Percentiles rank a stretch among this genome's conserved stretches.
These are phyloP conservation scores for Sequoiadendron giganteum DNA, from an alignment of 75 land plant genomes.

Conservation along the genomic window DNA sequence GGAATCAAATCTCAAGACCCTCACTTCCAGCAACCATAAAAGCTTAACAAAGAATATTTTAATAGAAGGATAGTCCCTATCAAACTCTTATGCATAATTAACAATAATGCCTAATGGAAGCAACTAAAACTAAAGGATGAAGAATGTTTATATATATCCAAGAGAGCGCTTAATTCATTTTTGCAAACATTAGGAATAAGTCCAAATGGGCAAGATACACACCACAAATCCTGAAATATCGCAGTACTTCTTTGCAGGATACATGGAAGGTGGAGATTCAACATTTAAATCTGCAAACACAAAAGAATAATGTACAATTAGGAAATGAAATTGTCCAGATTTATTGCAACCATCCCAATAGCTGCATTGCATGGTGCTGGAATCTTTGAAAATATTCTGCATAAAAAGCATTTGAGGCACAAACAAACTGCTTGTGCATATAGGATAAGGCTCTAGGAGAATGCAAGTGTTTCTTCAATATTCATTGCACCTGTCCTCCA, in stretches of 20 bases:
- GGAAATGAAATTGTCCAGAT: background rate
- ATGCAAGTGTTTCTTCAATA: background rate
- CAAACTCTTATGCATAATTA: background rate
- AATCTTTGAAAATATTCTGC: background rate
- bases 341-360: background rate
- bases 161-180: background rate
- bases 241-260: conserved; percentile 84
- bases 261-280: conserved; percentile 92
- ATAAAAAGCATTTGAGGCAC: background rate
- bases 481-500: background rate
- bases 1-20: background rate
- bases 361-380: background rate
- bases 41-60: background rate
- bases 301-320: background rate
- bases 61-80: background rate
- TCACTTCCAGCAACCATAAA: background rate
- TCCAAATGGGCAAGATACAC: conserved; percentile 13
- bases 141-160: background rate
- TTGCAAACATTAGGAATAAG: background rate
- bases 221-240: conserved; percentile 97
- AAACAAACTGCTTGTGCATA: background rate
- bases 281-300: conserved; percentile 71
- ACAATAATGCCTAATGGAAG: background rate
- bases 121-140: background rate
- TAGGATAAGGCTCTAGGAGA: background rate